phyloP scores from a whole-genome alignment of 208 protist species.

The Trypanosoma cruzi region DNA sequence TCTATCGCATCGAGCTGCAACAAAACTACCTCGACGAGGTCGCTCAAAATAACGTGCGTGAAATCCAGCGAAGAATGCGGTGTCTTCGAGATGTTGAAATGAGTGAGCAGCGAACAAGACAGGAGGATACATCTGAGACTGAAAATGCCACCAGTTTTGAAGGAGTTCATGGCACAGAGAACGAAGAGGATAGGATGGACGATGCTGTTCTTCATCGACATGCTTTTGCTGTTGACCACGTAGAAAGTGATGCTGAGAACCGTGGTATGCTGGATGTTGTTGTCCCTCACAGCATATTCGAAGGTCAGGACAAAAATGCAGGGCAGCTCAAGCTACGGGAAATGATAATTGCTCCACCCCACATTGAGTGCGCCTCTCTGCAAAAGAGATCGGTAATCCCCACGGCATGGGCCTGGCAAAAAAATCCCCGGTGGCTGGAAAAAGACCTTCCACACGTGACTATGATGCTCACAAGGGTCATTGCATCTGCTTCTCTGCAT shows the following conservation, averaged over 20 bases:
- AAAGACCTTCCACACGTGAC: neutral
- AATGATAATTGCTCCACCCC: neutral
- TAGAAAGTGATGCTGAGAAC: neutral
- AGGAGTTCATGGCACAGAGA: neutral
- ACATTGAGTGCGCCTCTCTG: neutral
- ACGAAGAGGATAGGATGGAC: neutral
- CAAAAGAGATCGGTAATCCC: neutral
- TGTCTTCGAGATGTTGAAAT: conserved; percentile 10
- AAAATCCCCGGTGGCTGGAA: neutral
- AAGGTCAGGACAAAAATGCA: neutral
- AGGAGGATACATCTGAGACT: neutral
- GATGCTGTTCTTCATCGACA: neutral
- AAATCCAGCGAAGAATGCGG: conserved; percentile 7
- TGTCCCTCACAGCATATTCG: neutral
- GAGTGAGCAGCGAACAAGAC: conserved; percentile 4
- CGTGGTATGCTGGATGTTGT: neutral
- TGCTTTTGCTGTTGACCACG: too few species aligned
- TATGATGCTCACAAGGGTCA: neutral
- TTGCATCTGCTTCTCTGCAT: neutral
- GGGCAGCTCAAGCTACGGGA: neutral
- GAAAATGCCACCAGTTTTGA: neutral
- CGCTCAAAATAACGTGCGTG: neutral
- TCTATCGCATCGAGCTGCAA: neutral
- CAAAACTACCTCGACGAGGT: conserved; percentile 16
- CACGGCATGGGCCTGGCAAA: neutral